A percentile compares a stretch with the other conserved stretches of the same genome.
phyloP scores from a whole-genome alignment of 495 filamentous ascomycete species.

The Thozetella sp. region DNA sequence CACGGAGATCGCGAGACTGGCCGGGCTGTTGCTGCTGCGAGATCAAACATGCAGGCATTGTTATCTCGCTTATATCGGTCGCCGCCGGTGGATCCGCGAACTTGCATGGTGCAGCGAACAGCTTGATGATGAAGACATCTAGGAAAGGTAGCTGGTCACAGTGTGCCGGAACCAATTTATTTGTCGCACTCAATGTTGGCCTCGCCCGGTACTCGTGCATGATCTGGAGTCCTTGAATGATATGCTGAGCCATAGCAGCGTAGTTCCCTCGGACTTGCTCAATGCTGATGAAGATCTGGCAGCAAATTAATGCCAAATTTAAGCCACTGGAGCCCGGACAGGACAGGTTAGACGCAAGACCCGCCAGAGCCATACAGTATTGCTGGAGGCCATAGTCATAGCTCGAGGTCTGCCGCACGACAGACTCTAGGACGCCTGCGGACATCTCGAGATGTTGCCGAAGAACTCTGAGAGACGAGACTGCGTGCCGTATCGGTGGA shows the following conservation, averaged over 20 bases:
- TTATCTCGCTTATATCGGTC: not conserved
- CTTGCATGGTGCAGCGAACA: constrained; percentile 38
- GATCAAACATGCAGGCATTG: not conserved
- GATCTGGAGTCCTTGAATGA: constrained; percentile 11
- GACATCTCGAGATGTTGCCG: constrained; percentile 30
- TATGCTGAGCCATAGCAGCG: constrained; percentile 12
- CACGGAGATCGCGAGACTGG: constrained; percentile 16
- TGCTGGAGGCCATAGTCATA: constrained; percentile 16
- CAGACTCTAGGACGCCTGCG: constrained; percentile 11
- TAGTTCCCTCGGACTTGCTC: constrained; percentile 10
- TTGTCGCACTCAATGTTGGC: constrained; percentile 22
- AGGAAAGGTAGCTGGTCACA: constrained; percentile 29
- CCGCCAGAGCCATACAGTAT: constrained; percentile 6
- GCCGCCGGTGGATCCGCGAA: constrained; percentile 26
- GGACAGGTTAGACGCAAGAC: constrained; percentile 10
- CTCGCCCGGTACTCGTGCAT: constrained; percentile 15
- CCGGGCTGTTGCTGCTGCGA: not conserved
- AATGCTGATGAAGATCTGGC: constrained; percentile 13
- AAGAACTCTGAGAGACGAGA: constrained; percentile 36
- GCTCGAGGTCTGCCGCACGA: constrained; percentile 21
- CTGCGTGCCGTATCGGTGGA: constrained; percentile 33
- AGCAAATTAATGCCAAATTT: constrained; percentile 9
- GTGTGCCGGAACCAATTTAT: not conserved
- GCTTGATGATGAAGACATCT: constrained; percentile 39
- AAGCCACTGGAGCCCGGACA: constrained; percentile 1